Evolutionary conservation across 2,329 filamentous ascomycete species (phyloP), one percentile per base, ranked within the genome.

Genomic region (Ceratocystis eucalypticola): DNA sequence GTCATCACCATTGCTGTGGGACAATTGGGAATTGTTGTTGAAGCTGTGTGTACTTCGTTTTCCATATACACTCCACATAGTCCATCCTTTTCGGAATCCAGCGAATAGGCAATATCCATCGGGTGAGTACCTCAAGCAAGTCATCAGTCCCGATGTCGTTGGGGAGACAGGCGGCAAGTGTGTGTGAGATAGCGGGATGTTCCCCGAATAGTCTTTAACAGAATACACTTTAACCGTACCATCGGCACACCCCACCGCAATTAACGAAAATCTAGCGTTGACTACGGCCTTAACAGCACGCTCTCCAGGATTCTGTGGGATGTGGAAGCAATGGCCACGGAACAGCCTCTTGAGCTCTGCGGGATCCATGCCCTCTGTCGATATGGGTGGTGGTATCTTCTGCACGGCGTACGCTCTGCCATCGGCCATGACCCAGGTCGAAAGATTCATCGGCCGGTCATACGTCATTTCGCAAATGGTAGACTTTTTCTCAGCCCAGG

Each of bases 91-190:
- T 71, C 94, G 87, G 72, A 93, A 97, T 1, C 93, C 94, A 55
- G 88, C 91, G 75, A 99, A 96, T 7, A 99, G 81, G 74, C 92
- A 96, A 74, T 97, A 96, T 20, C 94, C 94, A 74, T 99, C 94
- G 0, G 93, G 91, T 0, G 94, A 96, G 77, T 96, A 99, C 68
- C 78, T 85, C 70, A 99, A 76, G 37, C 86, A 88, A 1, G 84
- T 91, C 64, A 96, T 77, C 12, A 77, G 75, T 0, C 94, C 94
- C 1, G 90, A 86, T 17, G 84, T 82, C 20, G 80, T 76, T 3
- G 80, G 75, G 1, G 91, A 91, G 0, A 86, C 84, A 12, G 88
- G 86, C 1, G 89, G 78, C 65, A 78, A 81, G 69, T 96, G 84
- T 41, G 82, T 84, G 74, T 97, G 92, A 1, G 93, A 97, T 15